Conservation (phyloP, 2,329 filamentous ascomycete genomes). For the Trichoderma hamatum region DNA sequence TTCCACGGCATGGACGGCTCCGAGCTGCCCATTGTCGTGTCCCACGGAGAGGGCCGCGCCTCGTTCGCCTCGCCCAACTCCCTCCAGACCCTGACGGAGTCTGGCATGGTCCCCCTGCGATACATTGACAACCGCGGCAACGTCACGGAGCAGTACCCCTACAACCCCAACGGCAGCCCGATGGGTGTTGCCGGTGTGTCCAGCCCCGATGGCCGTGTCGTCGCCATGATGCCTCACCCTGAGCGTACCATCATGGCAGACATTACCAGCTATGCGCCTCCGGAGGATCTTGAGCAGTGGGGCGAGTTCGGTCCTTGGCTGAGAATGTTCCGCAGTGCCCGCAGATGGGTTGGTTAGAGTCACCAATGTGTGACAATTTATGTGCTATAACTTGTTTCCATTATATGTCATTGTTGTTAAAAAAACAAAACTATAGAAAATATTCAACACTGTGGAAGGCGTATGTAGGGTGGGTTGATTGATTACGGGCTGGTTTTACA, state of each 20-base stretch:
- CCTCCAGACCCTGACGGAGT: constrained; percentile 59
- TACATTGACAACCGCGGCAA: constrained; percentile 81
- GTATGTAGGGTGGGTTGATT: constrained; percentile 16
- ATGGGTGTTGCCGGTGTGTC: constrained; percentile 79
- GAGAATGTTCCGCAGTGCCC: constrained; percentile 82
- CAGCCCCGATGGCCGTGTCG: constrained; percentile 74
- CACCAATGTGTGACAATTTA: not conserved
- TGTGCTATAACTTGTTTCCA: not conserved
- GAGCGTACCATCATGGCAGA: constrained; percentile 85
- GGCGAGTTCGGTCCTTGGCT: constrained; percentile 85
- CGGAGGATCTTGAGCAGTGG: constrained; percentile 63
- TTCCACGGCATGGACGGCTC: constrained; percentile 85
- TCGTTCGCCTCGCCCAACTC: constrained; percentile 61
- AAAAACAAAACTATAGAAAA: constrained; percentile 20
- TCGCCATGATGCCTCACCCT: constrained; percentile 93
- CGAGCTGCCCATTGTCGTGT: constrained; percentile 80
- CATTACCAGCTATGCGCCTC: constrained; percentile 73
- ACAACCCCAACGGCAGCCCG: constrained; percentile 83
- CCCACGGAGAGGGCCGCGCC: constrained; percentile 89
- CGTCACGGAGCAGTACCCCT: constrained; percentile 81
- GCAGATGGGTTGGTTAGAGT: constrained; percentile 76
- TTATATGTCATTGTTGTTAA: not conserved
- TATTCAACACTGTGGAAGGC: constrained; percentile 18
- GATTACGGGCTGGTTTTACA: constrained; percentile 5
- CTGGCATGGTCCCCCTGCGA: constrained; percentile 73